phyloP scores from a whole-genome alignment of 108 stramenopile genomes.

The Cyclotella baltica region DNA sequence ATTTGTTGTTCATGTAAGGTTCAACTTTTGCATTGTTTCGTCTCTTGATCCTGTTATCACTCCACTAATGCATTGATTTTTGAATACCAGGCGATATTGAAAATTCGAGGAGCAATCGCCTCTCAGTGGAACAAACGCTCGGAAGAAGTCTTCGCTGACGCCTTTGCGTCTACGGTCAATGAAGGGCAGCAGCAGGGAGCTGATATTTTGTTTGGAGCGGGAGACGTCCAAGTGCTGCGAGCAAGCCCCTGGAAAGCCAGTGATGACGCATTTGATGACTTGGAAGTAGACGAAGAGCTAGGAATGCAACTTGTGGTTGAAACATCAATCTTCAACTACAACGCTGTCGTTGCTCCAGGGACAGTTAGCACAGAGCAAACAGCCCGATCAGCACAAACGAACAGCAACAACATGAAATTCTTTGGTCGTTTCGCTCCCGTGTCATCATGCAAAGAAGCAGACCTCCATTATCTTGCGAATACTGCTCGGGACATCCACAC shows the following conservation, averaged over 20 bases:
- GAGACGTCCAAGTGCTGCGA: conserved; percentile 47
- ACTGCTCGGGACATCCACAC: conserved; percentile 41
- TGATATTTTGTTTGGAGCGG: conserved; percentile 29
- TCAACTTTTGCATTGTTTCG: no score
- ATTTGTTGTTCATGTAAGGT: conserved; percentile 66
- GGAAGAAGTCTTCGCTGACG: conserved; percentile 47
- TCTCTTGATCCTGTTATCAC: not conserved
- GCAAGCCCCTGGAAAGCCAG: conserved; percentile 52
- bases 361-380: not conserved
- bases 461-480: conserved; percentile 39
- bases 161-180: conserved; percentile 38
- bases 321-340: conserved; percentile 47
- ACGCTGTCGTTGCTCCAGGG: conserved; percentile 24
- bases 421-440: conserved; percentile 15
- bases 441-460: conserved; percentile 40
- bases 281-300: conserved; percentile 40
- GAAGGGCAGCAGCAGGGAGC: conserved; percentile 13
- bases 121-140: conserved; percentile 48
- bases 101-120: conserved; percentile 55
- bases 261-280: conserved; percentile 34
- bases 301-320: conserved; percentile 58
- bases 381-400: not conserved
- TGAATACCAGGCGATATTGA: conserved; percentile 59
- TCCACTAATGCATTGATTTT: no score
- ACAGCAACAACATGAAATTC: not conserved